These are phyloP conservation scores for Canavalia ensiformis DNA, from an alignment of 306 rosid species.

Conservation along the genomic window DNA sequence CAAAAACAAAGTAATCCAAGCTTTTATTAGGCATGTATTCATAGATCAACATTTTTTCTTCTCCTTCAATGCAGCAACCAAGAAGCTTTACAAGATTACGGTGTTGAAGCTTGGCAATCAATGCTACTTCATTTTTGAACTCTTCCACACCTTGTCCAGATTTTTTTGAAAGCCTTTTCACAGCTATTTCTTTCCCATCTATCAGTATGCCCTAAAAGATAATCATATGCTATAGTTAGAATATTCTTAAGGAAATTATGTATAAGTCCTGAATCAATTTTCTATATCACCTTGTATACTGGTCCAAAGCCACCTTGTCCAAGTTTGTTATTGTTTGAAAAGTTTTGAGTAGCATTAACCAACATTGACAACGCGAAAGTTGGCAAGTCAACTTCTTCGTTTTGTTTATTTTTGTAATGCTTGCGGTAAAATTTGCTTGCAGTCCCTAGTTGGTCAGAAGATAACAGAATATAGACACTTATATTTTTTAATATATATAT, in stretches of 20 bases:
- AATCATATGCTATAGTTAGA: not conserved
- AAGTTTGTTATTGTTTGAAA: conserved; percentile 45
- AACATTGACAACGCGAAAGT: conserved; percentile 37
- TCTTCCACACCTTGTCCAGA: conserved; percentile 36
- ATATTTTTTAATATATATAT: too few relatives aligned
- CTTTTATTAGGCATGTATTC: conserved; percentile 22
- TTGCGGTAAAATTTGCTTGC: not conserved
- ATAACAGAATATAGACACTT: not conserved
- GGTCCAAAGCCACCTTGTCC: conserved; percentile 58
- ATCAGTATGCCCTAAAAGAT: not conserved
- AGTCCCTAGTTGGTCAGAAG: not conserved
- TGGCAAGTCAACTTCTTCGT: conserved; percentile 48
- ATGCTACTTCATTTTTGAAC: conserved; percentile 29
- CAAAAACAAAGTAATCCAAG: not conserved
- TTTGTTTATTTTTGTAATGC: not conserved
- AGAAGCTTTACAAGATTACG: conserved; percentile 42
- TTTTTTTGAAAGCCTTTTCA: conserved; percentile 34
- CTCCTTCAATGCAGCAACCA: conserved; percentile 34
- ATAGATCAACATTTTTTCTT: not conserved
- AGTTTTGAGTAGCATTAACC: conserved; percentile 45
- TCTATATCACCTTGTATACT: not conserved
- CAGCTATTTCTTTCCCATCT: conserved; percentile 39
- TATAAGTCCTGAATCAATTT: not conserved
- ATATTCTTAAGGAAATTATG: not conserved
- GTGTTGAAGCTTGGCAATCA: conserved; percentile 43